Evolutionary conservation across 768 basidiomycete species (phyloP).

Genomic region (Tephrocybe sp.): DNA sequence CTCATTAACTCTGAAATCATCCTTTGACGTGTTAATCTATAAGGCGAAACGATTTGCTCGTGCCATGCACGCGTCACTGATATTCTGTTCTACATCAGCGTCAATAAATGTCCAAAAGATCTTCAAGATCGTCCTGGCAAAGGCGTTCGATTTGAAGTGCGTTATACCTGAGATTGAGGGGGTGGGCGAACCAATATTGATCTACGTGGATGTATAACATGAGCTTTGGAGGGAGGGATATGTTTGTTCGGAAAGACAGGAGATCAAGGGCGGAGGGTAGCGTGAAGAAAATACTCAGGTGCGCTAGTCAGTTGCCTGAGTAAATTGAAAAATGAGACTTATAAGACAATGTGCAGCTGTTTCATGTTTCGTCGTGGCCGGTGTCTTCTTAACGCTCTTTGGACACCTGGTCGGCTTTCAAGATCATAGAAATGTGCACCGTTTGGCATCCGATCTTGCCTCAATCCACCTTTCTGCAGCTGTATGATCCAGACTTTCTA

Average conservation of each 20-base stretch:
- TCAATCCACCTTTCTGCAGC: conserved; percentile 5
- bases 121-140: conserved; percentile 96
- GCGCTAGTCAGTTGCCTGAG: conserved; percentile 2
- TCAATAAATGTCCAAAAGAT: conserved; percentile 99
- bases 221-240: conserved; percentile 14
- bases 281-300: conserved; percentile 31
- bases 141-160: conserved; percentile 98
- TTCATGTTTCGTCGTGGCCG: conserved; percentile 3
- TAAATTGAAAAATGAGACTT: not conserved
- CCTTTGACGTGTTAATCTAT: conserved; percentile 8
- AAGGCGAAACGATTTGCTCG: conserved; percentile 97
- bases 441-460: not conserved
- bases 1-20: not conserved
- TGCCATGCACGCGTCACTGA: conserved; percentile 99
- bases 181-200: conserved; percentile 91
- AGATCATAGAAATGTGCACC: not conserved
- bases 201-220: conserved; percentile 82
- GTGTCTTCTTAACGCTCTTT: not conserved
- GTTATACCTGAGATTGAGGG: conserved; percentile 98
- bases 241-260: conserved; percentile 11
- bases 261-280: conserved; percentile 17
- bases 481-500: conserved; percentile 14
- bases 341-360: not conserved
- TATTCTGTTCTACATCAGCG: conserved; percentile 98
- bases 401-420: not conserved